A percentile compares a stretch with the other conserved stretches of the same genome.
Evolutionary conservation across 345 rosid genomes (phyloP).

Genomic region (Citrus reticulata): DNA sequence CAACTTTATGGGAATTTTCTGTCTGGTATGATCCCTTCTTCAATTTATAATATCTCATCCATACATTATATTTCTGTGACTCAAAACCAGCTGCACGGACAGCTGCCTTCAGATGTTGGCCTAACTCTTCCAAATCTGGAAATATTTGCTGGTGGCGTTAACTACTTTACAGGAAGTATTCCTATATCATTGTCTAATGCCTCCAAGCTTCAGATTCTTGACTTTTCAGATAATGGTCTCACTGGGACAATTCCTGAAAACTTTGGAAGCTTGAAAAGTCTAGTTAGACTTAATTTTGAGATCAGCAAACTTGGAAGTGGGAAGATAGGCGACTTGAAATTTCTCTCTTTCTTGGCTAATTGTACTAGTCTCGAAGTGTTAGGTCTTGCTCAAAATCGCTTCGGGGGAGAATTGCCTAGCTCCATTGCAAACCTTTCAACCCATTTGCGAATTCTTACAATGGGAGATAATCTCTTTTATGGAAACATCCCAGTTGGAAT

Average conservation of each 20-base stretch:
- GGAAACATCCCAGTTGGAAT: conserved; percentile 21
- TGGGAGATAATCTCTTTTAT: conserved; percentile 3
- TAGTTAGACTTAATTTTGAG: background rate
- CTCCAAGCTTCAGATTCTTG: background rate
- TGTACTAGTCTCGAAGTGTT: background rate
- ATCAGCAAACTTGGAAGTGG: background rate
- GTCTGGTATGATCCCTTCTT: conserved; percentile 13
- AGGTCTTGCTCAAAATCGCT: background rate
- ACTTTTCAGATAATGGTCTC: background rate
- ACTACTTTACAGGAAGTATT: conserved; percentile 1
- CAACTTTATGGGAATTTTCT: conserved; percentile 5
- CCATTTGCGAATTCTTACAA: background rate
- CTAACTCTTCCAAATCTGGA: conserved; percentile 14
- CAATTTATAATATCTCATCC: conserved; percentile 15
- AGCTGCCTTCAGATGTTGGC: conserved; percentile 12
- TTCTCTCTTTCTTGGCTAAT: background rate
- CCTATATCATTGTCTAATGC: conserved; percentile 12
- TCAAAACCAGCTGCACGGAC: conserved; percentile 13
- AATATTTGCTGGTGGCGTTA: background rate
- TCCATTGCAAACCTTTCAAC: conserved; percentile 14
- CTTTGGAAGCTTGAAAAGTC: background rate
- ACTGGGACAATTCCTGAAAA: conserved; percentile 1
- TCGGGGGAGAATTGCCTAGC: conserved; percentile 2
- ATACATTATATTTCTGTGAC: background rate
- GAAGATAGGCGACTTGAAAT: background rate